A percentile compares a stretch with the other conserved stretches of the same genome.
phyloP scores from a whole-genome alignment of 768 basidiomycete species.

The Ramaria sp. region DNA sequence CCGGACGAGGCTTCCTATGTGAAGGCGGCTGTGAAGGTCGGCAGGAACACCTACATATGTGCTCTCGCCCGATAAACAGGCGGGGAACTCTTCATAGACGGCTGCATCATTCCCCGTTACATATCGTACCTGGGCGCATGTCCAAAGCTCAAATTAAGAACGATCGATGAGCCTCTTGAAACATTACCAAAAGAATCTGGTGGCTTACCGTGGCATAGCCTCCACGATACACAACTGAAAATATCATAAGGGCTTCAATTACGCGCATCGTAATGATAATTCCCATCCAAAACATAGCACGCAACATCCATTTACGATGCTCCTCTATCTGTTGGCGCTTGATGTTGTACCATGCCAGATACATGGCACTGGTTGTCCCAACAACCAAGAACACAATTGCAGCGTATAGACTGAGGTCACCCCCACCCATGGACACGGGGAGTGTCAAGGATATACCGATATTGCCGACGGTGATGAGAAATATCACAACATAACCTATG shows the following conservation, averaged over 20 bases:
- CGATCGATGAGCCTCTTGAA: not conserved
- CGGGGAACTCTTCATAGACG: slow-evolving; percentile 2
- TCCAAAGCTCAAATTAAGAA: not conserved
- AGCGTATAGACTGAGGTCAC: not conserved
- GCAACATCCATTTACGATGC: slow-evolving; percentile 9
- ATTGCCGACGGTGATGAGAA: not conserved
- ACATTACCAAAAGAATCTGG: not conserved
- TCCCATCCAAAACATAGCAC: slow-evolving; percentile 8
- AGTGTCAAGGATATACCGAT: not conserved
- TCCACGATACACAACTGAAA: not conserved
- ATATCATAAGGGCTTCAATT: not conserved
- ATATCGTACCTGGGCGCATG: not conserved
- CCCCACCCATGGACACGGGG: slow-evolving; percentile 1
- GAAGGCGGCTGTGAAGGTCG: not conserved
- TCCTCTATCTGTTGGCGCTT: slow-evolving; percentile 5
- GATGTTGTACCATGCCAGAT: slow-evolving; percentile 7
- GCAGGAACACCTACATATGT: slow-evolving; percentile 4
- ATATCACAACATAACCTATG: slow-evolving; percentile 3
- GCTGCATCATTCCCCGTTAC: not conserved
- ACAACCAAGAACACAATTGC: not conserved
- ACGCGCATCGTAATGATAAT: slow-evolving; percentile 6
- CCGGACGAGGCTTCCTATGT: not conserved
- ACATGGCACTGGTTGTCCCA: not conserved
- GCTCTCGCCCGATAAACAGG: not conserved
- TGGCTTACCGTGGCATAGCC: slow-evolving; percentile 2